These are phyloP conservation scores for Acacia melanoxylon DNA, from an alignment of 306 rosid genomes.

Conservation along the genomic window DNA sequence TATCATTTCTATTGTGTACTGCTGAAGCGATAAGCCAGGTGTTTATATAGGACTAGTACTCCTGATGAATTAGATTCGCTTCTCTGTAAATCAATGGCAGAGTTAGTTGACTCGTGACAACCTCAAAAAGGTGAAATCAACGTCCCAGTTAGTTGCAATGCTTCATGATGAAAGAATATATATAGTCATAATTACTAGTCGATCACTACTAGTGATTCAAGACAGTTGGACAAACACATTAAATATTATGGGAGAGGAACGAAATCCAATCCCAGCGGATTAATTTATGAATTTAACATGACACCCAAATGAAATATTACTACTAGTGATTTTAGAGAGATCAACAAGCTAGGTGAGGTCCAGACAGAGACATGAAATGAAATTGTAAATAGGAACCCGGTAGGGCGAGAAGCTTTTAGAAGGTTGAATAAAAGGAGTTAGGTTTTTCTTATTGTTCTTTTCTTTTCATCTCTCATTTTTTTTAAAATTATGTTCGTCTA, in stretches of 20 bases:
- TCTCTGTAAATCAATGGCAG: constrained; percentile 3
- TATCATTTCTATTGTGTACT: not conserved
- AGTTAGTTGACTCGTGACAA: constrained; percentile 14
- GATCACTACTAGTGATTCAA: constrained; percentile 14
- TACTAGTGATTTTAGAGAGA: not conserved
- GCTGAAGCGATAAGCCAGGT: not conserved
- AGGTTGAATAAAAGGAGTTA: not conserved
- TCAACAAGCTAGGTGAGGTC: not conserved
- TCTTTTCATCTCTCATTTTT: too few relatives aligned
- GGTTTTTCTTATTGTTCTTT: too few relatives aligned
- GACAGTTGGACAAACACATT: not conserved
- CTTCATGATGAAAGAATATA: not conserved
- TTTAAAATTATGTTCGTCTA: too few relatives aligned
- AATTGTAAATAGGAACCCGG: not conserved
- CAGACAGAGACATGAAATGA: not conserved
- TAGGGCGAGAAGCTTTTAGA: not conserved
- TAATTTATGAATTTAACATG: not conserved
- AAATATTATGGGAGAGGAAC: not conserved
- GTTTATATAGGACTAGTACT: not conserved
- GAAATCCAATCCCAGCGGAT: not conserved
- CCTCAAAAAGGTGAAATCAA: constrained; percentile 12
- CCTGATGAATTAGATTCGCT: not conserved
- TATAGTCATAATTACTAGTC: not conserved
- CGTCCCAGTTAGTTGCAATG: not conserved
- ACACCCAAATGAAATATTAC: not conserved